Base-by-base conservation (phyloP, 306 rosid genomes). In the Herpetospermum pedunculosum region DNA sequence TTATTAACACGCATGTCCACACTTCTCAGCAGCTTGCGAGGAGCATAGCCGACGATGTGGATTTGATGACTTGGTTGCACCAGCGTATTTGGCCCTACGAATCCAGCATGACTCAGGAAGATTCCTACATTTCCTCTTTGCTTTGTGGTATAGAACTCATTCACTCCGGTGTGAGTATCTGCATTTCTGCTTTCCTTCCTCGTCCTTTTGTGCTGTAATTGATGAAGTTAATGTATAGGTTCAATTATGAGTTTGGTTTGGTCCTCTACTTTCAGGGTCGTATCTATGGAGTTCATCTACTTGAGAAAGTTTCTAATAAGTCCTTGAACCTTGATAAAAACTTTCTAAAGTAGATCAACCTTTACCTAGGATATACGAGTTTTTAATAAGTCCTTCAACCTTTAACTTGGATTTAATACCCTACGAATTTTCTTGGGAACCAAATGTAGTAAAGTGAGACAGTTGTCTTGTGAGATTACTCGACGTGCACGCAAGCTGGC, bases 21-120 rank as follows among this genome's bases (percentile, higher is more conserved):
- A 84, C 85, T 4, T 92, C 95, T 53, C 96, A 92, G 72, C 96
- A 92, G 71, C 86, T 90, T 6, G 98, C 77, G 2, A 84, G 98
- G 75, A 94, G 98, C 79, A 90, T 92, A 10, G 96, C 96, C 0
- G 98, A 92, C n/a, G 98, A 92, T 43, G 98, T 92, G 41, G 95
- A 92, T 77, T 74, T 92, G 70, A 72, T 92, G 77, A 92, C 98
- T 0, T 92, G 98, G 98, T 77, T 92, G 79, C 96, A 88, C 59
- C 74, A 71, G 48, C 96, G 98, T 46, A 88, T 92, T 47, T 90
- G 98, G 98, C 98, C 98, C 4, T 92, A 87, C 84, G 96, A 90
- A 81, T 88, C 98, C 49, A 84, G 64, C 87, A 87, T 90, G 96
- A 84, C 87, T 1, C 85, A 88, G 50, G 76, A 92, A 18, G 95